These are phyloP conservation scores for Wickerhamiella azymoides DNA, from an alignment of 805 yeast genomes.

Conservation along the genomic window DNA sequence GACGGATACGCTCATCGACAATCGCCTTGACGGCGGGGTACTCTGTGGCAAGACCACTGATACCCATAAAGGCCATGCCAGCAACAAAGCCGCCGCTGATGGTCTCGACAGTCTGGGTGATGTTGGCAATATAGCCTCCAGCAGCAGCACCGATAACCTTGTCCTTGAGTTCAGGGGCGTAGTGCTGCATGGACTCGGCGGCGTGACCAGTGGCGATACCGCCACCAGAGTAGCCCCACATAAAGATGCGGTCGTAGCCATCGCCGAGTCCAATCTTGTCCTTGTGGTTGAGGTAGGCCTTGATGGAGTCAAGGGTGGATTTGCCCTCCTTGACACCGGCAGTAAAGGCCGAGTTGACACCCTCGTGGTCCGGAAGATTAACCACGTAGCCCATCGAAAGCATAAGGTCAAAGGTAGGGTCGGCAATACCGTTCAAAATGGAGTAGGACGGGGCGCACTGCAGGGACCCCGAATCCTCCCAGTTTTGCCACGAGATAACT, in stretches of 20 bases:
- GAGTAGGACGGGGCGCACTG: constrained; percentile 21
- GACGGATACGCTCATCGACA: constrained; percentile 10
- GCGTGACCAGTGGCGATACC: constrained; percentile 19
- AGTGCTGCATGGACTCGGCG: constrained; percentile 14
- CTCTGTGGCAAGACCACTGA: constrained; percentile 20
- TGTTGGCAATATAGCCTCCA: constrained; percentile 17
- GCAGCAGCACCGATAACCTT: constrained; percentile 17
- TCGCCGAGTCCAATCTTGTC: constrained; percentile 10
- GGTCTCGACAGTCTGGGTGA: constrained; percentile 12
- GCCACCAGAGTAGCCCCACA: constrained; percentile 21
- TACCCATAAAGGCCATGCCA: constrained; percentile 18
- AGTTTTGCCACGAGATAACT: constrained; percentile 18
- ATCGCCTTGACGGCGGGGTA: constrained; percentile 18
- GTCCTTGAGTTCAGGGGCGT: constrained; percentile 19
- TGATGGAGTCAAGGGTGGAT: constrained; percentile 20
- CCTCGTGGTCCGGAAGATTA: constrained; percentile 19
- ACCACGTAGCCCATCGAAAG: constrained; percentile 13
- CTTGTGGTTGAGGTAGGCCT: constrained; percentile 17
- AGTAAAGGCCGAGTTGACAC: constrained; percentile 14
- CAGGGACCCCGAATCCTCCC: constrained; percentile 17
- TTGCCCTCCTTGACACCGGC: constrained; percentile 20
- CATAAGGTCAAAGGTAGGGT: constrained; percentile 11
- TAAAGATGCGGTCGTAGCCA: constrained; percentile 11
- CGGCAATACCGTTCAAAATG: constrained; percentile 9
- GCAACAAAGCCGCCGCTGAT: constrained; percentile 18